Percentiles rank a stretch among this genome's conserved stretches.
phyloP scores from a whole-genome alignment of 805 yeast species.

The Nakazawaea populi region DNA sequence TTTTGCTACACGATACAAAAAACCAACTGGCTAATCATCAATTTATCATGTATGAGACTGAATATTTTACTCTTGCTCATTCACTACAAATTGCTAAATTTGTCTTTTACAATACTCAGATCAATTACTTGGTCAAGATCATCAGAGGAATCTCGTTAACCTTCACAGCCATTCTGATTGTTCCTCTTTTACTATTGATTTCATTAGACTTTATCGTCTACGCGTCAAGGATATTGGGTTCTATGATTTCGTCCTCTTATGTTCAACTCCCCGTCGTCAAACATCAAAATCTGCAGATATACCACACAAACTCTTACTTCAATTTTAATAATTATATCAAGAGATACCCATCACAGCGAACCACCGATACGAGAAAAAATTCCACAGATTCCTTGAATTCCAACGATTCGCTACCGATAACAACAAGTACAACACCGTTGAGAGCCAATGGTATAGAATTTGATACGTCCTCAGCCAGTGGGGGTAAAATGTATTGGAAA shows the following conservation, averaged over 20 bases:
- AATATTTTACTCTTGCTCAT: too few relatives aligned
- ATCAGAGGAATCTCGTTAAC: too few relatives aligned
- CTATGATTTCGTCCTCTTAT: not conserved
- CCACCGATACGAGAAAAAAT: not conserved
- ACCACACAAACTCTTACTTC: constrained; percentile 7
- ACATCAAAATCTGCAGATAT: not conserved
- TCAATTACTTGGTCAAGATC: too few relatives aligned
- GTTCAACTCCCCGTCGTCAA: not conserved
- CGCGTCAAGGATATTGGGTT: not conserved
- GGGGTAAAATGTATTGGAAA: not conserved
- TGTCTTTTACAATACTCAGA: too few relatives aligned
- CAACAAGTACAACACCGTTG: not conserved
- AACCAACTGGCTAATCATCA: too few relatives aligned
- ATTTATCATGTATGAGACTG: too few relatives aligned
- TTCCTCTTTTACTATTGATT: too few relatives aligned
- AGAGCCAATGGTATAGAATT: not conserved
- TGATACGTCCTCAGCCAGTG: not conserved
- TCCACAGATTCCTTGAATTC: constrained; percentile 9
- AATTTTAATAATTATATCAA: constrained; percentile 8
- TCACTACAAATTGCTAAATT: too few relatives aligned
- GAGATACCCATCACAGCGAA: not conserved
- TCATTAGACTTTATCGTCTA: too few relatives aligned
- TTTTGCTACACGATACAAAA: too few relatives aligned
- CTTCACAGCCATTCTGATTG: too few relatives aligned
- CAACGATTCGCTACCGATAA: not conserved